Evolutionary conservation across 1,139 yeast species (phyloP).

Genomic region (Candida neerlandica): DNA sequence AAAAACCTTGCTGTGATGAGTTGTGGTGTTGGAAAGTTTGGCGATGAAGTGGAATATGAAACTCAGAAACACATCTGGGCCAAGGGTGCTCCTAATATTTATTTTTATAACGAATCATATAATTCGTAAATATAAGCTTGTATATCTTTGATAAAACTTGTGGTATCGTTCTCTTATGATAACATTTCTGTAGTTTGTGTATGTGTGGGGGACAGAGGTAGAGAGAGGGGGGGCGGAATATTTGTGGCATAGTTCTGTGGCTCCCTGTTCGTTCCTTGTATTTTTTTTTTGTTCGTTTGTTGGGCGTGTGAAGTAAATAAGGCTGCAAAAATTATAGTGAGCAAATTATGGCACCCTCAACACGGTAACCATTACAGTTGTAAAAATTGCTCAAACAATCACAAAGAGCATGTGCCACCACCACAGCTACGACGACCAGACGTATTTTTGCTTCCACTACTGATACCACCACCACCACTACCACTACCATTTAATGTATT

Average conservation of each 20-base stretch:
- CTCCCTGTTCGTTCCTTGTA: neutral
- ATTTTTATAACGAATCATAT: slow-evolving; percentile 36
- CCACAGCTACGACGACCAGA: too few species aligned
- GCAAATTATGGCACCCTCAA: neutral
- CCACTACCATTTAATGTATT: neutral
- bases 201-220: too few species aligned
- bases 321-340: slow-evolving; percentile 3
- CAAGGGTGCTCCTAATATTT: slow-evolving; percentile 34
- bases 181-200: neutral
- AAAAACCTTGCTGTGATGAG: slow-evolving; percentile 36
- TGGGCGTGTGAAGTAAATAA: neutral
- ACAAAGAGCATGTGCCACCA: neutral
- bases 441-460: too few species aligned
- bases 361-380: slow-evolving; percentile 5
- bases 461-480: too few species aligned
- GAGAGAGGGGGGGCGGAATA: neutral
- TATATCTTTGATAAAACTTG: neutral
- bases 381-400: slow-evolving; percentile 2
- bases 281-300: neutral
- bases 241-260: neutral
- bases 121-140: slow-evolving; percentile 6
- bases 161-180: neutral
- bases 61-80: slow-evolving; percentile 32
- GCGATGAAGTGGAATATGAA: slow-evolving; percentile 25
- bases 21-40: slow-evolving; percentile 39